phyloP scores from a whole-genome alignment of 139 green algal species.

The Tetradesmus obliquus region DNA sequence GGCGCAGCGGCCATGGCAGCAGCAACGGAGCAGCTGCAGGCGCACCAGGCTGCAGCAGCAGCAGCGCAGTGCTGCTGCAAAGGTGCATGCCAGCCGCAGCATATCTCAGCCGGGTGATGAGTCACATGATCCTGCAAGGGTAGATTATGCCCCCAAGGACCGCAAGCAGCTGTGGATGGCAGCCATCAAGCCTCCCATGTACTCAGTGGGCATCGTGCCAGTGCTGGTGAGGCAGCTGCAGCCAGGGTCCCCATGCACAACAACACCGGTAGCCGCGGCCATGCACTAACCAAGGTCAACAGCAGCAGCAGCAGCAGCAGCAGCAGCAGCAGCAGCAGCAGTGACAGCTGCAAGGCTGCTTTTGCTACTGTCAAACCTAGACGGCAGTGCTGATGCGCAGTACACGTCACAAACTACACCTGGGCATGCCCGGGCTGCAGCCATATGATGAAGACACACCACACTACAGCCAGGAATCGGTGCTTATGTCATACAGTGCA shows the following conservation, averaged over 20 bases:
- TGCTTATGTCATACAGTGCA: no score
- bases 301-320: not conserved
- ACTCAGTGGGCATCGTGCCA: slow-evolving; percentile 89
- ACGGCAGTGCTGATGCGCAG: no score
- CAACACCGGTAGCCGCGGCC: not conserved
- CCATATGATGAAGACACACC: not conserved
- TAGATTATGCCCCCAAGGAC: slow-evolving; percentile 35
- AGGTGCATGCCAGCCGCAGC: slow-evolving; percentile 7
- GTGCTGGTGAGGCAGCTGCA: slow-evolving; percentile 77
- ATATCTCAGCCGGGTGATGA: not conserved
- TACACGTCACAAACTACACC: not conserved
- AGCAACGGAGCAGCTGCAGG: not conserved
- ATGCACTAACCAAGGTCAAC: not conserved
- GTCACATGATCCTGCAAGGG: not conserved
- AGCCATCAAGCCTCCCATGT: slow-evolving; percentile 95
- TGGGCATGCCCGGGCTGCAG: not conserved
- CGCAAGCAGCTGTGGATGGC: slow-evolving; percentile 77
- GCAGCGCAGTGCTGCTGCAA: not conserved
- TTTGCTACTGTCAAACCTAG: no score
- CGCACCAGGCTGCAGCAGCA: not conserved
- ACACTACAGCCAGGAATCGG: no score
- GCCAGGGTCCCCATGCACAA: not conserved
- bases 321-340: not conserved
- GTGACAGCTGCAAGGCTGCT: no score
- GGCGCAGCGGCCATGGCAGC: not conserved